These are phyloP conservation scores for Cyclanthera cordifolia DNA, from an alignment of 306 rosid genomes.

Conservation along the genomic window DNA sequence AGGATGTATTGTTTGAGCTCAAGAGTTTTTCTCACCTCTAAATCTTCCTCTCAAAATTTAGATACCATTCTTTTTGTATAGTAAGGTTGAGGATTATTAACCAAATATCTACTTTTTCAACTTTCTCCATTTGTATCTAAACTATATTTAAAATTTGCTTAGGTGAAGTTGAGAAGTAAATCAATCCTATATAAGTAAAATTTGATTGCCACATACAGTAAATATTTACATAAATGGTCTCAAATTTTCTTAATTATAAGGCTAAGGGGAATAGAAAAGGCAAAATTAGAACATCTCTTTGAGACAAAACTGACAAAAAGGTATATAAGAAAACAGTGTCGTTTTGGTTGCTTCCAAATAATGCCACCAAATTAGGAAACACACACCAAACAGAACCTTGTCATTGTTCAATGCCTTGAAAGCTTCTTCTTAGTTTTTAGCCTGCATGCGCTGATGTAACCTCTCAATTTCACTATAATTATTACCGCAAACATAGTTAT, in stretches of 20 bases:
- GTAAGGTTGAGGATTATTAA: no score
- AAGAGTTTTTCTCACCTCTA: no score
- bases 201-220: background rate
- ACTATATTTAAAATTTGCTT: no score
- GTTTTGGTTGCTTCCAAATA: conserved; percentile 4
- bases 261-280: background rate
- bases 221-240: background rate
- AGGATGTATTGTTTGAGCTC: no score
- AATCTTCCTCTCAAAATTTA: no score
- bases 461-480: background rate
- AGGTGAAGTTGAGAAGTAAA: no score
- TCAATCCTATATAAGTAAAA: background rate
- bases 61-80: no score
- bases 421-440: background rate
- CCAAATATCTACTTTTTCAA: no score
- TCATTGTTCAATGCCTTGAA: background rate
- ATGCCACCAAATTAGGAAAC: background rate
- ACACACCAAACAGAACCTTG: background rate
- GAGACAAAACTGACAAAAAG: conserved; percentile 4
- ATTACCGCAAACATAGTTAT: background rate
- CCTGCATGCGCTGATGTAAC: background rate
- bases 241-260: background rate
- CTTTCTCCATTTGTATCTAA: no score
- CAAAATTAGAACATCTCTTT: background rate
- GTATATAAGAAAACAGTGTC: background rate